Evolutionary conservation across 2,329 filamentous ascomycete species (phyloP).

Genomic region (Trichothecium roseum): DNA sequence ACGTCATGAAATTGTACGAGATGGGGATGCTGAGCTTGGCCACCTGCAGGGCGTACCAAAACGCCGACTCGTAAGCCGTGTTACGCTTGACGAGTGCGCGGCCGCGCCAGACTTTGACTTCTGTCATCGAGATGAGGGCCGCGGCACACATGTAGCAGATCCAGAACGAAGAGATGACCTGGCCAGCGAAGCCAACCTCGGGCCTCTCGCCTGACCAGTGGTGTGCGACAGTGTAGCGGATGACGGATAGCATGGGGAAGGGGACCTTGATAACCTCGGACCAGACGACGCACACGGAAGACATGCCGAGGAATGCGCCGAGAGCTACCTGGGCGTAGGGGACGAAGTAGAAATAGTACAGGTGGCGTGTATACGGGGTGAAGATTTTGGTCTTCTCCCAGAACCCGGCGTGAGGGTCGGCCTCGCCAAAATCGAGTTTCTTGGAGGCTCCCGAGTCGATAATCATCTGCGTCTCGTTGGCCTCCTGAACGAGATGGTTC

Average conservation of each 20-base stretch:
- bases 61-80: slow-evolving; percentile 85
- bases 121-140: slow-evolving; percentile 76
- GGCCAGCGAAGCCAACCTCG: slow-evolving; percentile 76
- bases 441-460: slow-evolving; percentile 75
- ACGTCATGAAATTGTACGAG: slow-evolving; percentile 93
- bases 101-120: slow-evolving; percentile 96
- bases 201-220: slow-evolving; percentile 62
- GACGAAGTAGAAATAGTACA: slow-evolving; percentile 63
- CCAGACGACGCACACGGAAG: slow-evolving; percentile 81
- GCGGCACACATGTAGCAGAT: slow-evolving; percentile 93
- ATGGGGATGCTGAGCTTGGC: slow-evolving; percentile 88
- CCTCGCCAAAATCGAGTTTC: slow-evolving; percentile 62
- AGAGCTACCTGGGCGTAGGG: slow-evolving; percentile 56
- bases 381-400: slow-evolving; percentile 50
- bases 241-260: slow-evolving; percentile 63
- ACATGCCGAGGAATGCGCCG: slow-evolving; percentile 59
- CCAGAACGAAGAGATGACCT: slow-evolving; percentile 77
- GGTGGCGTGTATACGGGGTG: slow-evolving; percentile 72
- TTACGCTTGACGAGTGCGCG: slow-evolving; percentile 82
- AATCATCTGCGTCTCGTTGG: slow-evolving; percentile 66
- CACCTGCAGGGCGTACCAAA: slow-evolving; percentile 91
- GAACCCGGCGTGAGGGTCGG: slow-evolving; percentile 43
- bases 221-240: slow-evolving; percentile 58
- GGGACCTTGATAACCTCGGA: slow-evolving; percentile 85
- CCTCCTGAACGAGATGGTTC: slow-evolving; percentile 66